phyloP scores from a whole-genome alignment of 345 rosid species.

The Eucalyptus globulus region DNA sequence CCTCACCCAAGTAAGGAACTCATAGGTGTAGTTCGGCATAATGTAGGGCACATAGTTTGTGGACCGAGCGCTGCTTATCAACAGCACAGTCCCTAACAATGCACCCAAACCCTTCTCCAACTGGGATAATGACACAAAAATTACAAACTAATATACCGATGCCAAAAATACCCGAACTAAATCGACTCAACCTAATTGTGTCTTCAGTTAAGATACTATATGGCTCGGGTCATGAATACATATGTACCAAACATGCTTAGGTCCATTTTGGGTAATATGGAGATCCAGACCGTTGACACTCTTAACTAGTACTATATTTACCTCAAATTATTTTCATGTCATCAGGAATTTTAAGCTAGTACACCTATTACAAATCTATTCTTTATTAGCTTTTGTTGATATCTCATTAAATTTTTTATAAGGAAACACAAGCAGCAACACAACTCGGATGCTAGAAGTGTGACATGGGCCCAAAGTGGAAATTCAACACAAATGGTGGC shows the following conservation, averaged over 20 bases:
- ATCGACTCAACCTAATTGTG: too few relatives aligned
- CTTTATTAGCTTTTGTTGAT: fast-evolving
- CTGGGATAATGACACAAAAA: neutral
- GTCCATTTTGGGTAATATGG: too few relatives aligned
- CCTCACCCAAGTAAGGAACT: too few relatives aligned
- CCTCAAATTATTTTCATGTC: neutral
- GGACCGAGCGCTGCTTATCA: too few relatives aligned
- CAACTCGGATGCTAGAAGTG: neutral
- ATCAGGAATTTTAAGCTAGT: neutral
- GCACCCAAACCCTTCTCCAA: neutral
- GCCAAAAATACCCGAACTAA: too few relatives aligned
- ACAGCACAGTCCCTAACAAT: neutral
- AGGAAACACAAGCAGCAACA: neutral
- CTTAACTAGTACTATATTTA: neutral
- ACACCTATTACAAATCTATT: fast-evolving
- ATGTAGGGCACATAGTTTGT: too few relatives aligned
- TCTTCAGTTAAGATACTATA: fast-evolving
- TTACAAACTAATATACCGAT: neutral
- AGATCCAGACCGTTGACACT: too few relatives aligned
- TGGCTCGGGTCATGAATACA: too few relatives aligned
- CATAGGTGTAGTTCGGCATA: too few relatives aligned
- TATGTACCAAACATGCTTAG: too few relatives aligned
- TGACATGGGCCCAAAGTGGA: neutral
- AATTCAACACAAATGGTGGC: neutral
- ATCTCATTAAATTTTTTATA: neutral